These are phyloP conservation scores for Peribolospora baueri DNA, from an alignment of 768 basidiomycete species.

Conservation along the genomic window DNA sequence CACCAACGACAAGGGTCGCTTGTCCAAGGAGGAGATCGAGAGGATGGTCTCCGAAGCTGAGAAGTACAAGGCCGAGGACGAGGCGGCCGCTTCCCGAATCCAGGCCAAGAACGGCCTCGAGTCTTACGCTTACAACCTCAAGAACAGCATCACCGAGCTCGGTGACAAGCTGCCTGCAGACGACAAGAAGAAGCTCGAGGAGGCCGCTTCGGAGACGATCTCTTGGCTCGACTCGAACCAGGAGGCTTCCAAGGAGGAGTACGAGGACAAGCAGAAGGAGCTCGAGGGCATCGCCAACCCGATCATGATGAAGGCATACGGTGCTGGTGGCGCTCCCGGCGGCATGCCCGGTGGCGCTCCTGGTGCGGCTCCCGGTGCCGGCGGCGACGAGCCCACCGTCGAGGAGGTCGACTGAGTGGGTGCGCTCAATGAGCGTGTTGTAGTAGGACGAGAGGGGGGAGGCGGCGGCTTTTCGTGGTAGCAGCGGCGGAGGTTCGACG, in stretches of 20 bases:
- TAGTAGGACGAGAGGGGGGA: too few relatives aligned
- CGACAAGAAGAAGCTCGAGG: conserved; percentile 64
- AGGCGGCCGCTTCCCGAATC: conserved; percentile 61
- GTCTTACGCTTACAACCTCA: conserved; percentile 84
- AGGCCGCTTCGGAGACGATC: conserved; percentile 59
- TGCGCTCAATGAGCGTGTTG: too few relatives aligned
- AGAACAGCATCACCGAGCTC: conserved; percentile 61
- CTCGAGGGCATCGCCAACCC: conserved; percentile 55
- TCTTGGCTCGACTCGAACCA: conserved; percentile 42
- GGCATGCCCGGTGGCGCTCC: conserved; percentile 36
- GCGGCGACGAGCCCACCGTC: conserved; percentile 53
- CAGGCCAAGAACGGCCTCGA: conserved; percentile 74
- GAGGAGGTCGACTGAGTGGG: conserved; percentile 43
- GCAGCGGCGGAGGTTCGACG: too few relatives aligned
- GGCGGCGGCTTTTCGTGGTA: too few relatives aligned
- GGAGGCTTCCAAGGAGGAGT: conserved; percentile 81
- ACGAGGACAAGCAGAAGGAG: conserved; percentile 79
- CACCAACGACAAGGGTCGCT: conserved; percentile 87
- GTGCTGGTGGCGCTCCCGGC: conserved; percentile 36
- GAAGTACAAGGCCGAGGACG: conserved; percentile 52
- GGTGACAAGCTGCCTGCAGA: conserved; percentile 62
- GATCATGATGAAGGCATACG: conserved; percentile 32
- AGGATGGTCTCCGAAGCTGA: conserved; percentile 91
- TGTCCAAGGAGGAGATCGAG: conserved; percentile 94
- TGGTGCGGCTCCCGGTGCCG: conserved; percentile 15